These are phyloP conservation scores for Cystobasidium onofrii DNA, from an alignment of 768 basidiomycete genomes.

Conservation along the genomic window DNA sequence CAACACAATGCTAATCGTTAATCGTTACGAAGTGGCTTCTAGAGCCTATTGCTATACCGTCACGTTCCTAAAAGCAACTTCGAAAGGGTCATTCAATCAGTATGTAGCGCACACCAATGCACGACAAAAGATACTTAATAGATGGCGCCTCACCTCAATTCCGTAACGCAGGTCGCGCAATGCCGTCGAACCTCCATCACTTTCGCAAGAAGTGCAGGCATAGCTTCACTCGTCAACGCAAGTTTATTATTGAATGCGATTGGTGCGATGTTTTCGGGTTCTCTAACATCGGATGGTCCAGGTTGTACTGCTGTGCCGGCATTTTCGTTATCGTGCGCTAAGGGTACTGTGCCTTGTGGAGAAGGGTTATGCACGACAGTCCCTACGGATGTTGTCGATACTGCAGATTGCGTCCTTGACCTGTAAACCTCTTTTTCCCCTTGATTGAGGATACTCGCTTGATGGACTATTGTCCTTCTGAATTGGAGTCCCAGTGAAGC, in stretches of 20 bases:
- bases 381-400: background rate
- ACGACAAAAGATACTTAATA: background rate
- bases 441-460: background rate
- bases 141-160: constrained; percentile 14
- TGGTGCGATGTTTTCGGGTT: too few relatives aligned
- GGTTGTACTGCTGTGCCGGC: too few relatives aligned
- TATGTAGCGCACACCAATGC: background rate
- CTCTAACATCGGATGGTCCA: too few relatives aligned
- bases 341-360: too few relatives aligned
- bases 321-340: too few relatives aligned
- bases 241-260: constrained; percentile 9
- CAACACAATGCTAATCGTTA: too few relatives aligned
- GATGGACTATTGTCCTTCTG: too few relatives aligned
- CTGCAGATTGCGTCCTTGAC: constrained; percentile 12
- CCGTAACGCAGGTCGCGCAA: constrained; percentile 26
- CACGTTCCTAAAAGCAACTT: background rate
- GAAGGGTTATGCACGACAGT: background rate
- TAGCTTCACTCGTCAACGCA: constrained; percentile 29
- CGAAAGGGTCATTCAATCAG: background rate
- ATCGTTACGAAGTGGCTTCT: too few relatives aligned
- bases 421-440: background rate
- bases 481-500: background rate
- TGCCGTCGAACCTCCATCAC: constrained; percentile 23
- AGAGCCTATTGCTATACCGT: background rate
- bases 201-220: constrained; percentile 31